Evolutionary conservation across 768 basidiomycete genomes (phyloP).

Genomic region (Grammothele lineata): DNA sequence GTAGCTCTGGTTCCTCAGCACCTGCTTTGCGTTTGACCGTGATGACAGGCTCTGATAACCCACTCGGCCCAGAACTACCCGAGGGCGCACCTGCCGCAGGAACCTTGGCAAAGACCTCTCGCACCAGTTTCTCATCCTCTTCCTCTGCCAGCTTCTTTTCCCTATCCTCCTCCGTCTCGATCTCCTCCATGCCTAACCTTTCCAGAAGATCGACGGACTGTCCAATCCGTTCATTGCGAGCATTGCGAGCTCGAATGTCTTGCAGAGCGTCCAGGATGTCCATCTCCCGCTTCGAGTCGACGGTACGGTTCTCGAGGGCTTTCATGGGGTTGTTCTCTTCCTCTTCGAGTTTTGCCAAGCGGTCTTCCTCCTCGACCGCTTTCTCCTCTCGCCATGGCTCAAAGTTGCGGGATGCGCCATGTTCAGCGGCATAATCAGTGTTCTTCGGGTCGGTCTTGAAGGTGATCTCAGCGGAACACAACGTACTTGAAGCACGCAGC

Average conservation of each 20-base stretch:
- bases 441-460: conserved; percentile 99
- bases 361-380: conserved; percentile 77
- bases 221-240: conserved; percentile 83
- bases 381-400: conserved; percentile 93
- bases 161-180: conserved; percentile 74
- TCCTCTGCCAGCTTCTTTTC: conserved; percentile 71
- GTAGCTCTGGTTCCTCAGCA: conserved; percentile 67
- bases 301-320: conserved; percentile 86
- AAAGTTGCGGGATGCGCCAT: conserved; percentile 96
- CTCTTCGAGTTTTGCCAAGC: conserved; percentile 80
- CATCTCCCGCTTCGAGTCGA: conserved; percentile 96
- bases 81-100: conserved; percentile 30
- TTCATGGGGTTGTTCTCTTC: conserved; percentile 99
- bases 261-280: conserved; percentile 95
- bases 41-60: conserved; percentile 33
- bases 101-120: conserved; percentile 81
- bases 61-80: conserved; percentile 4
- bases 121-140: conserved; percentile 89
- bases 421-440: conserved; percentile 90
- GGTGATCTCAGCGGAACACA: conserved; percentile 97
- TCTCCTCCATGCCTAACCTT: conserved; percentile 58
- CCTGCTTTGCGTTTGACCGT: conserved; percentile 89
- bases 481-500: conserved; percentile 48
- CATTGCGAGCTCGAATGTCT: conserved; percentile 83
- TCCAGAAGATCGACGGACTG: conserved; percentile 67